Conservation (phyloP, 768 basidiomycete species). For the Boletus subcaerulescens region DNA sequence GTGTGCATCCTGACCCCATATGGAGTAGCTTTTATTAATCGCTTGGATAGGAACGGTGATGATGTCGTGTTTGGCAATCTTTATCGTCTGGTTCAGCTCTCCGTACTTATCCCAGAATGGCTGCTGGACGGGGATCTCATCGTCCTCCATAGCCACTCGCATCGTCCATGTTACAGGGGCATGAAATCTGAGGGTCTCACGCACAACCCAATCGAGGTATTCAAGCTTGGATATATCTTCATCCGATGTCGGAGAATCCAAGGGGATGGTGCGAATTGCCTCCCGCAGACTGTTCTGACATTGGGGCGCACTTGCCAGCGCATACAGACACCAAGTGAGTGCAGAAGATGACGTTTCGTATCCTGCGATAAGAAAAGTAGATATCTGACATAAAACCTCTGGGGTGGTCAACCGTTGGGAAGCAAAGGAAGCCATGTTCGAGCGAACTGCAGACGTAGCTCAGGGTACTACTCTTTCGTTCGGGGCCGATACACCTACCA, state of each 20-base stretch:
- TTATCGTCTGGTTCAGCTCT: conserved; percentile 32
- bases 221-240: conserved; percentile 40
- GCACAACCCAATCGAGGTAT: conserved; percentile 61
- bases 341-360: conserved; percentile 62
- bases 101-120: conserved; percentile 35
- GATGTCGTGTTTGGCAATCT: conserved; percentile 47
- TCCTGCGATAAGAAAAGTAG: conserved; percentile 62
- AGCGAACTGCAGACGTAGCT: conserved; percentile 45
- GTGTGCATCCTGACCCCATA: conserved; percentile 69
- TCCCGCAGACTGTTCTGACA: conserved; percentile 47
- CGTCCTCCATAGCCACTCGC: conserved; percentile 47
- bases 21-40: conserved; percentile 49
- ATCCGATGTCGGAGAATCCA: conserved; percentile 15
- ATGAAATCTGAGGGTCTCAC: conserved; percentile 54
- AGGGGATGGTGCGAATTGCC: conserved; percentile 37
- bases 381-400: conserved; percentile 63
- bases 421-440: conserved; percentile 46
- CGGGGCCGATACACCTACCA: conserved; percentile 34
- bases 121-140: conserved; percentile 48
- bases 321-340: conserved; percentile 62
- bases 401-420: conserved; percentile 50
- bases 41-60: conserved; percentile 59
- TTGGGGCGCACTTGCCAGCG: conserved; percentile 44
- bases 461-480: not conserved
- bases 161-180: conserved; percentile 59